Evolutionary conservation across 345 rosid genomes (phyloP).

Genomic region (Camelina laxa): DNA sequence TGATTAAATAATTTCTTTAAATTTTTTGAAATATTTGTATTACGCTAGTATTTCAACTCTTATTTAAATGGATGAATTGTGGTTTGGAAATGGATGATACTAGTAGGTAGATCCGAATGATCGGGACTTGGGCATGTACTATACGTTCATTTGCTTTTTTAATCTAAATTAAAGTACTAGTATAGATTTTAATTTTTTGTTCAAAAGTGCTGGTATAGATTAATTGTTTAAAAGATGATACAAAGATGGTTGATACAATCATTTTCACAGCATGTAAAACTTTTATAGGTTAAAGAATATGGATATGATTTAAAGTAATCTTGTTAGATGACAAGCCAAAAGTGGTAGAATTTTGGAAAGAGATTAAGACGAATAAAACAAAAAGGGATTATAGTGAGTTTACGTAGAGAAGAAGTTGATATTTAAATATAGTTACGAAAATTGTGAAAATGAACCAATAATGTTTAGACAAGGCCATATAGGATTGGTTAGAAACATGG

Average conservation of each 20-base stretch:
- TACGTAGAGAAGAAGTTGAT: slow-evolving; percentile 27
- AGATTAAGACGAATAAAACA: slow-evolving; percentile 18
- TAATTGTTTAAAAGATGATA: not conserved
- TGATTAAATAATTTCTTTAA: no score
- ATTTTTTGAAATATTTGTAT: no score
- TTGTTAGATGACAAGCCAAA: slow-evolving; percentile 21
- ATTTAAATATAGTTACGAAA: not conserved
- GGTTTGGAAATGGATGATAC: no score
- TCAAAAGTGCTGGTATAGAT: no score
- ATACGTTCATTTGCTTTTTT: no score
- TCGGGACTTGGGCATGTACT: no score
- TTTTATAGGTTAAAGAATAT: not conserved
- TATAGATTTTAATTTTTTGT: no score
- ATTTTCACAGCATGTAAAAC: slow-evolving; percentile 1
- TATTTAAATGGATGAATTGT: no score
- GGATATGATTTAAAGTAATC: slow-evolving; percentile 16
- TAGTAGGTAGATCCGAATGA: no score
- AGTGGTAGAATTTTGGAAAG: slow-evolving; percentile 11
- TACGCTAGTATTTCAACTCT: no score
- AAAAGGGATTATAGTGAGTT: slow-evolving; percentile 7
- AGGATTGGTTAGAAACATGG: slow-evolving; percentile 33
- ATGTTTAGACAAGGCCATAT: slow-evolving; percentile 25
- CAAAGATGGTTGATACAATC: not conserved
- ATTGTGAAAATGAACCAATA: slow-evolving; percentile 20
- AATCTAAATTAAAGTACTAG: no score